A percentile compares a stretch with the other conserved stretches of the same genome.
These are phyloP conservation scores for Pistacia atlantica DNA, from an alignment of 345 rosid genomes.

Conservation along the genomic window DNA sequence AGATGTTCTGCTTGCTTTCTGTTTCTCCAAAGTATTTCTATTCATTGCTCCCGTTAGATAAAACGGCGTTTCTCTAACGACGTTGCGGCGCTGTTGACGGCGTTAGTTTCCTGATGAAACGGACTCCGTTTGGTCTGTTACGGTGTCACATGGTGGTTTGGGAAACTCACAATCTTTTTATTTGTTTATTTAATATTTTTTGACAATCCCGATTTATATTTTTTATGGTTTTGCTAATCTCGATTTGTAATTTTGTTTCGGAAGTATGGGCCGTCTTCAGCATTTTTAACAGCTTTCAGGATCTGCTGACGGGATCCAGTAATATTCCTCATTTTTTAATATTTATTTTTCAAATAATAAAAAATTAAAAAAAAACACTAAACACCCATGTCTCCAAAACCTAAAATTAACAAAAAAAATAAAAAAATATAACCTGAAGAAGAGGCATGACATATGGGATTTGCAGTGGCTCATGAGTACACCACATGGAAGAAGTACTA, in stretches of 20 bases:
- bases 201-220: neutral
- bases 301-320: neutral
- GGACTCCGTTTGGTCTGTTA: neutral
- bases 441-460: slow-evolving; percentile 6
- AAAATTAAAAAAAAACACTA: neutral
- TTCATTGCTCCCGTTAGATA: slow-evolving; percentile 30
- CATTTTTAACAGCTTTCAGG: neutral
- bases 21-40: slow-evolving; percentile 11
- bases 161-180: slow-evolving; percentile 30
- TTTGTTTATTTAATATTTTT: slow-evolving; percentile 4
- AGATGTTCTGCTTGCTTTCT: slow-evolving; percentile 21
- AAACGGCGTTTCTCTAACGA: slow-evolving; percentile 46
- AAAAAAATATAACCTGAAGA: neutral
- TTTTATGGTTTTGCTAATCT: slow-evolving; percentile 34
- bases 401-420: neutral
- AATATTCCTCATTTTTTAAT: neutral
- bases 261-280: neutral
- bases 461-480: neutral
- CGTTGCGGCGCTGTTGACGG: slow-evolving; percentile 52
- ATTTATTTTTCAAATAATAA: neutral
- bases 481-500: neutral
- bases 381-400: no score
- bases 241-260: slow-evolving; percentile 22
- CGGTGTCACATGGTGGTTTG: neutral
- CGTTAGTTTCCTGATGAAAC: slow-evolving; percentile 25